Evolutionary conservation across 73 alveolate species (phyloP).

Genomic region (Tetrahymena thermophila): DNA sequence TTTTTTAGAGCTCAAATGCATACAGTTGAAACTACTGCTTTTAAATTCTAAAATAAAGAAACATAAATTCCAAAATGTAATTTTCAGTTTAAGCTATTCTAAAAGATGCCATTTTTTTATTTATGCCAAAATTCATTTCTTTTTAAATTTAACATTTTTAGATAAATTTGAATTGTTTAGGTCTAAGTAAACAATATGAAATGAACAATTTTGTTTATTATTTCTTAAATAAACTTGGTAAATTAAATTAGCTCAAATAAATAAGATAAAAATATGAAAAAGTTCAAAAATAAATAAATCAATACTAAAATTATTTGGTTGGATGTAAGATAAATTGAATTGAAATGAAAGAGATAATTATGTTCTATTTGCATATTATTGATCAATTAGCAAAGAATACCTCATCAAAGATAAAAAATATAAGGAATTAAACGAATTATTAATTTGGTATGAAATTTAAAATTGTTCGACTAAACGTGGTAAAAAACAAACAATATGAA

Average conservation of each 20-base stretch:
- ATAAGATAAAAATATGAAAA: neutral
- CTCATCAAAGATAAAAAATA: neutral
- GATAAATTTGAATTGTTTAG: too few relatives aligned
- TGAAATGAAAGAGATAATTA: neutral
- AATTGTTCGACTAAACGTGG: neutral
- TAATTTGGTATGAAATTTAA: too few relatives aligned
- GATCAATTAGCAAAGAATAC: neutral
- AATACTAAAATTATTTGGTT: neutral
- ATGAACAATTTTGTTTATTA: too few relatives aligned
- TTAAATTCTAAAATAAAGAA: too few relatives aligned
- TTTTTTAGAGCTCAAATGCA: neutral
- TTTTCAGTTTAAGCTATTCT: neutral
- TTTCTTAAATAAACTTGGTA: too few relatives aligned
- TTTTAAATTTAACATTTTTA: too few relatives aligned
- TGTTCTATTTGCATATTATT: neutral
- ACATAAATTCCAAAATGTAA: too few relatives aligned
- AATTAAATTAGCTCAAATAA: too few relatives aligned
- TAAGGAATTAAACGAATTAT: neutral
- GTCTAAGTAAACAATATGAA: too few relatives aligned
- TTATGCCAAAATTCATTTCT: too few relatives aligned
- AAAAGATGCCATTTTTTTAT: neutral
- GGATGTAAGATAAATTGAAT: neutral
- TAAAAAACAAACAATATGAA: too few relatives aligned
- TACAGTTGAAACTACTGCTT: neutral
- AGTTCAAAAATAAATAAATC: neutral